Percentiles rank a stretch among this genome's conserved stretches.
Conservation (phyloP, 345 rosid genomes). For the Acer saccharum region DNA sequence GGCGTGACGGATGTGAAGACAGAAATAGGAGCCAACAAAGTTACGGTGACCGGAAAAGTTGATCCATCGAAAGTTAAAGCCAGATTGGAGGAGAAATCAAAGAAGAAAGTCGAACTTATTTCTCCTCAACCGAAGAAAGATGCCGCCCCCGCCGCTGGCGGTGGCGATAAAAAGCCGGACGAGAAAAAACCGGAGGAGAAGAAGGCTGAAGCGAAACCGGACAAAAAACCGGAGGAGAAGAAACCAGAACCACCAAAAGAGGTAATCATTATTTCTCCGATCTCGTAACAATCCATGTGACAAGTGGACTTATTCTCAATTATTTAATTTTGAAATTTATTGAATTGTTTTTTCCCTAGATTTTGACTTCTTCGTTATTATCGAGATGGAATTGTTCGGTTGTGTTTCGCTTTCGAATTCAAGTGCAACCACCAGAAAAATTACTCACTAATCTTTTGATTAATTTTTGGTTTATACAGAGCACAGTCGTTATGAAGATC, state of each 20-base stretch:
- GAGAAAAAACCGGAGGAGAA: slow-evolving; percentile 49
- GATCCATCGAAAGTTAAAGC: slow-evolving; percentile 55
- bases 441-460: not conserved
- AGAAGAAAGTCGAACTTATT: slow-evolving; percentile 33
- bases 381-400: not conserved
- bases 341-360: not conserved
- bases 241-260: slow-evolving; percentile 46
- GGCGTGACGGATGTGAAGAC: slow-evolving; percentile 72
- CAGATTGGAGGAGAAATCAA: slow-evolving; percentile 34
- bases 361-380: not conserved
- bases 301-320: not conserved
- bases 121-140: slow-evolving; percentile 53
- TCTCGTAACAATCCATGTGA: not conserved
- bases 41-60: slow-evolving; percentile 75
- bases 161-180: slow-evolving; percentile 32
- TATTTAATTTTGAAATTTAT: not conserved
- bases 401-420: not conserved
- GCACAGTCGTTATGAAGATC: slow-evolving; percentile 59
- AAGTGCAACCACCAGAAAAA: not conserved
- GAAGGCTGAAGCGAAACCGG: slow-evolving; percentile 39
- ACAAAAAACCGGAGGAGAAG: slow-evolving; percentile 39
- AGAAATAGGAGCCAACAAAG: slow-evolving; percentile 51
- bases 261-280: slow-evolving; percentile 21
- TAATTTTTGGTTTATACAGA: slow-evolving; percentile 35
- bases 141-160: slow-evolving; percentile 23